Conservation (phyloP, 2,329 filamentous ascomycete genomes). For the Talaromyces sp. region DNA sequence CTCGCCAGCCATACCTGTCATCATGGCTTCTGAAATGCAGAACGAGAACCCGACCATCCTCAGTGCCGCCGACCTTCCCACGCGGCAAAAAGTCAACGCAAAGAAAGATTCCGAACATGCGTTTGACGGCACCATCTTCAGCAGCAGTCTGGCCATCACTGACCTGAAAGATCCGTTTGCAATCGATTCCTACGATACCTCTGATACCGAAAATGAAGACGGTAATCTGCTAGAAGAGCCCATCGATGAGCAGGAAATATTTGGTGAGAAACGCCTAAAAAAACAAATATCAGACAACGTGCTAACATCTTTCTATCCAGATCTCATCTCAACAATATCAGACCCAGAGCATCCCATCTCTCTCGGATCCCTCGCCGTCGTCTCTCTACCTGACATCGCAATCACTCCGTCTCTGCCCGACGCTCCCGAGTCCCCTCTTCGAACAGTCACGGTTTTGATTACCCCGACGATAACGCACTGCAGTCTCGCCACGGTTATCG, state of each 20-base stretch:
- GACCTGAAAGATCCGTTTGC: constrained; percentile 46
- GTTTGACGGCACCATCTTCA: constrained; percentile 39
- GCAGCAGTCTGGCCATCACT: constrained; percentile 43
- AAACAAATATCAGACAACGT: background rate
- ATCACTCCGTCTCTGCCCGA: constrained; percentile 63
- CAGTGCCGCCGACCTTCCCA: constrained; percentile 80
- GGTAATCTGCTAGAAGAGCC: constrained; percentile 65
- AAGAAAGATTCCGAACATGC: constrained; percentile 31
- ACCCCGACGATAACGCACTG: constrained; percentile 97
- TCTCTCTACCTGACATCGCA: constrained; percentile 89
- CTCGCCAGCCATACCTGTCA: constrained; percentile 8
- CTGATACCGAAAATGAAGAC: constrained; percentile 36
- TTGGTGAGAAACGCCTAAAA: constrained; percentile 50
- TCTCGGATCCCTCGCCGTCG: constrained; percentile 85
- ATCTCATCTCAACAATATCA: constrained; percentile 89
- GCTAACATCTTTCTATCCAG: constrained; percentile 39
- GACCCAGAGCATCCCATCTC: constrained; percentile 96
- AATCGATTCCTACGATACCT: constrained; percentile 27
- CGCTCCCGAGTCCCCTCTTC: constrained; percentile 53
- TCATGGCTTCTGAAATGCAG: constrained; percentile 30
- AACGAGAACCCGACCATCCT: constrained; percentile 85
- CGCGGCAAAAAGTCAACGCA: constrained; percentile 51
- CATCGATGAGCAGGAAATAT: constrained; percentile 96
- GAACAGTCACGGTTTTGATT: constrained; percentile 77
- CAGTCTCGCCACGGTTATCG: constrained; percentile 92